Conservation (phyloP, 352 stramenopile species). For the Blastocystis sp. region DNA sequence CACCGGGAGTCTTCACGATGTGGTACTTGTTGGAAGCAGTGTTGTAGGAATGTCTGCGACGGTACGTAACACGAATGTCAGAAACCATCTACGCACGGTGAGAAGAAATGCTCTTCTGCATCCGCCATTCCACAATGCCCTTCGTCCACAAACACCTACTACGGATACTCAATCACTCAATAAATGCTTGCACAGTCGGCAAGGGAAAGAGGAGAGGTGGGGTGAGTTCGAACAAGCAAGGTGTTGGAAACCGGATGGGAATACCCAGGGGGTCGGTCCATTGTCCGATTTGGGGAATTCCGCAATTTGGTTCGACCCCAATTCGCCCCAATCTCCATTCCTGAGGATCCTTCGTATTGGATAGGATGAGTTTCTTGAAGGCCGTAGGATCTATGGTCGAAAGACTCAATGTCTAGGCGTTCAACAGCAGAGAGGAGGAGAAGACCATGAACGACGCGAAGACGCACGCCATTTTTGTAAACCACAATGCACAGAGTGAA, state of each 20-base stretch:
- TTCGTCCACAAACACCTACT: neutral
- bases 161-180: conserved; percentile 8
- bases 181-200: neutral
- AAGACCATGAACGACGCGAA: conserved; percentile 39
- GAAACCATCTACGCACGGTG: conserved; percentile 68
- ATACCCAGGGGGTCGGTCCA: neutral
- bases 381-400: neutral
- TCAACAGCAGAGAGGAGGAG: conserved; percentile 46
- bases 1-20: conserved; percentile 87
- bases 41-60: conserved; percentile 87
- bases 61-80: conserved; percentile 85
- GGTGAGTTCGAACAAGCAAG: neutral
- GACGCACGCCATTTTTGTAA: conserved; percentile 43
- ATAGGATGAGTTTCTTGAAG: conserved; percentile 46
- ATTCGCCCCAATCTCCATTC: neutral
- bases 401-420: neutral
- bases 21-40: conserved; percentile 83
- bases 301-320: neutral
- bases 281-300: neutral
- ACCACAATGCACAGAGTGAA: conserved; percentile 11
- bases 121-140: neutral
- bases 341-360: neutral
- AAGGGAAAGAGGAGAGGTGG: neutral
- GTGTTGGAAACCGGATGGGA: neutral
- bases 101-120: neutral